A percentile compares a stretch with the other conserved stretches of the same genome.
These are phyloP conservation scores for Combretum micranthum DNA, from an alignment of 345 rosid genomes.

Conservation along the genomic window DNA sequence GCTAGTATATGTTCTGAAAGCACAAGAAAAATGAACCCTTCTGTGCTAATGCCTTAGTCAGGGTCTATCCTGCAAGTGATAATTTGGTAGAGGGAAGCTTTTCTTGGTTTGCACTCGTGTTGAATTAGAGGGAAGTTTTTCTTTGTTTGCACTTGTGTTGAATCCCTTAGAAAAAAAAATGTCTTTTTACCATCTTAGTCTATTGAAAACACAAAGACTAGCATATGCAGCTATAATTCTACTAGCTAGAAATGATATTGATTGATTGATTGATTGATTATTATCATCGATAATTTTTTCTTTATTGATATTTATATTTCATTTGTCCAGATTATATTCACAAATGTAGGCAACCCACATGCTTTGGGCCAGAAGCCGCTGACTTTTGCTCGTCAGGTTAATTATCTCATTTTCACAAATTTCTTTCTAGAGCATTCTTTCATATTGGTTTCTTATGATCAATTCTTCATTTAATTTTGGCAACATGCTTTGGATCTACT, in stretches of 20 bases:
- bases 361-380: conserved; percentile 96
- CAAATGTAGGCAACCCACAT: conserved; percentile 99
- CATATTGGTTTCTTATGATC: not conserved
- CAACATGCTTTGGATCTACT: conserved; percentile 17
- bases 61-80: too few species aligned
- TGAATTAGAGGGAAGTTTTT: too few species aligned
- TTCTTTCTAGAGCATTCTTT: conserved; percentile 2
- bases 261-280: not conserved
- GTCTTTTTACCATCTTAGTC: too few species aligned
- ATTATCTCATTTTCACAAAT: not conserved
- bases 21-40: too few species aligned
- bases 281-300: not conserved
- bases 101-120: too few species aligned
- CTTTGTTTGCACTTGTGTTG: too few species aligned
- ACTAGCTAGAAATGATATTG: not conserved
- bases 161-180: too few species aligned
- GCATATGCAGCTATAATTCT: too few species aligned
- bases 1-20: too few species aligned
- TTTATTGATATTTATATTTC: conserved; percentile 5
- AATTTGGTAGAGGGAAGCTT: too few species aligned
- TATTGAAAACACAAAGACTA: too few species aligned
- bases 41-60: too few species aligned
- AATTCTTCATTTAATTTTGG: conserved; percentile 6
- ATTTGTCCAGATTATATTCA: conserved; percentile 74
- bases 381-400: conserved; percentile 92